These are phyloP conservation scores for Zelopaecilomyces penicillatus DNA, from an alignment of 2,329 filamentous ascomycete genomes.

Conservation along the genomic window DNA sequence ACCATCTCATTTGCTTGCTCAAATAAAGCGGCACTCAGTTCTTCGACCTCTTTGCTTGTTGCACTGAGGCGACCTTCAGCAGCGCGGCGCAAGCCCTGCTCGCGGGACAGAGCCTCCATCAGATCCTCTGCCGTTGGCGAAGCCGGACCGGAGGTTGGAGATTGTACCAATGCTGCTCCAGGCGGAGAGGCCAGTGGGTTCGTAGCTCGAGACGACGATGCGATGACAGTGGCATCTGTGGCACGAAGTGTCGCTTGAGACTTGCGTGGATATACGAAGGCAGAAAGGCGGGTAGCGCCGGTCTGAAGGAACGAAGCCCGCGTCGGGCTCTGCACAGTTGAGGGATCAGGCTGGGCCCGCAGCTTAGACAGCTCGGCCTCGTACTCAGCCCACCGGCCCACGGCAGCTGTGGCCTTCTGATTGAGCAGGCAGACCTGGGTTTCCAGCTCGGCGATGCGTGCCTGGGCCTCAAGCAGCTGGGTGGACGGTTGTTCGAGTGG, in stretches of 20 bases:
- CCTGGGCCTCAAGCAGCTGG: conserved; percentile 45
- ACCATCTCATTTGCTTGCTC: conserved; percentile 87
- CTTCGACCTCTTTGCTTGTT: conserved; percentile 67
- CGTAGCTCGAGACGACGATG: too few relatives aligned
- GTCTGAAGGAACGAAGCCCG: conserved; percentile 38
- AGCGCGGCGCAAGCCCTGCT: conserved; percentile 56
- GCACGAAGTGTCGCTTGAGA: conserved; percentile 15
- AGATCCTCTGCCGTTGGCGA: conserved; percentile 39
- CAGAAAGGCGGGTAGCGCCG: conserved; percentile 37
- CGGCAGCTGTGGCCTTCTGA: conserved; percentile 58
- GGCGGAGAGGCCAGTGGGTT: background rate
- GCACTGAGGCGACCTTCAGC: conserved; percentile 61
- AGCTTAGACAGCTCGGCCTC: conserved; percentile 65
- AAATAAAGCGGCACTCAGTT: conserved; percentile 67
- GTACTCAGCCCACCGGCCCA: conserved; percentile 66
- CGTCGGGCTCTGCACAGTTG: conserved; percentile 20
- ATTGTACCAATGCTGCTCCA: background rate
- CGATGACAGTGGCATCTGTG: too few relatives aligned
- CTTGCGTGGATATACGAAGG: conserved; percentile 39
- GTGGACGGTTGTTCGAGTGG: conserved; percentile 23
- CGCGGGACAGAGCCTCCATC: conserved; percentile 55
- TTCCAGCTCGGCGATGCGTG: conserved; percentile 60
- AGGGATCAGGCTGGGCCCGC: conserved; percentile 28
- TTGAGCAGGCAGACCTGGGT: conserved; percentile 62
- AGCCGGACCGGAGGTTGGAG: background rate